Percentiles rank a stretch among this genome's conserved stretches.
Evolutionary conservation across 1,139 yeast species (phyloP).

Genomic region (Yamadazyma triangularis): DNA sequence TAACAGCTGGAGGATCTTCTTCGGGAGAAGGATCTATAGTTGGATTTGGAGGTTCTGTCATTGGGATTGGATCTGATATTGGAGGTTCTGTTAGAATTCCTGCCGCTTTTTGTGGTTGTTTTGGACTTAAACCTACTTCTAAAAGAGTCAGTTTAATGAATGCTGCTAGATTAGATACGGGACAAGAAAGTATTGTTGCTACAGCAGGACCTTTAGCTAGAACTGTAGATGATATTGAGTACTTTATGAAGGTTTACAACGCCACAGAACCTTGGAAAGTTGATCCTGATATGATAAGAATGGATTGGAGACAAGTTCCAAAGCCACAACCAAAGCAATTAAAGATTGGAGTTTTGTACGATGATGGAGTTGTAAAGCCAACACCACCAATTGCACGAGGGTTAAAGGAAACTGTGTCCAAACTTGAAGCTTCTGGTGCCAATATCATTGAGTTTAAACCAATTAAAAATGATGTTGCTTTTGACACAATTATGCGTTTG

Average conservation of each 20-base stretch:
- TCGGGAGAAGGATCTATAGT: constrained; percentile 72
- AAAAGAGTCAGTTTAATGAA: constrained; percentile 51
- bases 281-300: constrained; percentile 48
- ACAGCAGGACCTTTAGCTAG: constrained; percentile 60
- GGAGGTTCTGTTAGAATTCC: constrained; percentile 75
- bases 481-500: background rate
- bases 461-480: background rate
- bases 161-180: constrained; percentile 46
- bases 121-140: constrained; percentile 65
- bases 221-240: constrained; percentile 55
- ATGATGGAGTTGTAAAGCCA: constrained; percentile 27
- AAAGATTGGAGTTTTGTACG: constrained; percentile 30
- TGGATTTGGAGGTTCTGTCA: constrained; percentile 54
- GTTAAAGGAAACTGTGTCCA: constrained; percentile 16
- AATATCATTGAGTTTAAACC: constrained; percentile 11
- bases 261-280: constrained; percentile 62
- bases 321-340: constrained; percentile 12
- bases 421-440: constrained; percentile 22
- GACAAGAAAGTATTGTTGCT: constrained; percentile 52
- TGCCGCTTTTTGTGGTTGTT: constrained; percentile 61
- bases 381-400: constrained; percentile 52
- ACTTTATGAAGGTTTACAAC: constrained; percentile 51
- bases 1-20: constrained; percentile 54
- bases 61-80: constrained; percentile 71
- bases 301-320: constrained; percentile 58